Percentiles rank a stretch among this genome's conserved stretches.
phyloP scores from a whole-genome alignment of 495 filamentous ascomycete genomes.

The Penicillium dipodomyicola region DNA sequence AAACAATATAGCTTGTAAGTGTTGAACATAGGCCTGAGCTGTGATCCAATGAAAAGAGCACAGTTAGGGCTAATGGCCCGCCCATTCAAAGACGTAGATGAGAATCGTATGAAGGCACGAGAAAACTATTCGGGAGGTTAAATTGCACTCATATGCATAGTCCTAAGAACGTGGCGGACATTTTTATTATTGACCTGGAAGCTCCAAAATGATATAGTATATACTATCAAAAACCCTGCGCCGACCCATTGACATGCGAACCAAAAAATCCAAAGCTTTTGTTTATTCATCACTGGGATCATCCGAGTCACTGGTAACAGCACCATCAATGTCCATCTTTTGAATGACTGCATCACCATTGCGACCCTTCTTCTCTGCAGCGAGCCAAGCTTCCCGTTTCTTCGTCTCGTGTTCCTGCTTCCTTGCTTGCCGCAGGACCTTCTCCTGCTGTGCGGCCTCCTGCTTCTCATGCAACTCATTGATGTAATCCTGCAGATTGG shows the following conservation, averaged over 20 bases:
- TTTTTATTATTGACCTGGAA: conserved; percentile 10
- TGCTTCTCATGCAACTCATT: conserved; percentile 43
- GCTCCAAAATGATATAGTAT: conserved; percentile 5
- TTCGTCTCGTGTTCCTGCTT: conserved; percentile 42
- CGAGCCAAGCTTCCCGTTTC: conserved; percentile 45
- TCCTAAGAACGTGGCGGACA: conserved; percentile 2
- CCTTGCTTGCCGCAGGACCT: conserved; percentile 38
- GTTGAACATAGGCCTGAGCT: neutral
- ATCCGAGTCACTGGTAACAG: conserved; percentile 39
- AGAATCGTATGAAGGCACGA: neutral
- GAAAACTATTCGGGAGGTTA: neutral
- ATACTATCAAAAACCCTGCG: conserved; percentile 7
- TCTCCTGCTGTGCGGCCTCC: conserved; percentile 36
- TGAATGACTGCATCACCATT: conserved; percentile 42
- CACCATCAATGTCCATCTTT: conserved; percentile 37
- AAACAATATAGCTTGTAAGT: neutral
- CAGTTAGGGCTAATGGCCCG: neutral
- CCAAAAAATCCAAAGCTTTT: neutral
- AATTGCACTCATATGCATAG: conserved; percentile 4
- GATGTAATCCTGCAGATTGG: conserved; percentile 42
- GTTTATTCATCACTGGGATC: conserved; percentile 38
- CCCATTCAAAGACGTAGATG: neutral
- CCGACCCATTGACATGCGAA: conserved; percentile 10
- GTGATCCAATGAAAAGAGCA: neutral
- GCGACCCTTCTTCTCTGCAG: conserved; percentile 45